Evolutionary conservation across 352 stramenopile species (phyloP).

Genomic region (Globisporangium recalcitrans): DNA sequence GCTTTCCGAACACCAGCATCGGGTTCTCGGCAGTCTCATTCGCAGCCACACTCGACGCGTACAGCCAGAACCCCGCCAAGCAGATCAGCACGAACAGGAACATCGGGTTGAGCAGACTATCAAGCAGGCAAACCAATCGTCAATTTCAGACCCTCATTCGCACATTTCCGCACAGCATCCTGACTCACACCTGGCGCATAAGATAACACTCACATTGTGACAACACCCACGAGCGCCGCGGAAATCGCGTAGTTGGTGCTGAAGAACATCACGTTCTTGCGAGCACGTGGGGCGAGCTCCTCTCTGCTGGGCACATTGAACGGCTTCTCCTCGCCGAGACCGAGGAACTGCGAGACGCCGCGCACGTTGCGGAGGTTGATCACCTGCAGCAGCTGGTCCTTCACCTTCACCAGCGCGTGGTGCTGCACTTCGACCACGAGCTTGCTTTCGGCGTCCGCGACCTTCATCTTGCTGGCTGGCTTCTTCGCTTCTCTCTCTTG

Average conservation of each 20-base stretch:
- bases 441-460: constrained; percentile 45
- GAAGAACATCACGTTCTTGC: constrained; percentile 83
- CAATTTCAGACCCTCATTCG: not conserved
- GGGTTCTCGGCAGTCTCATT: constrained; percentile 69
- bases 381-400: constrained; percentile 60
- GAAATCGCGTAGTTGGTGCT: constrained; percentile 83
- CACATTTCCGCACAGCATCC: not conserved
- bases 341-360: constrained; percentile 78
- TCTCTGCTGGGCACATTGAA: constrained; percentile 76
- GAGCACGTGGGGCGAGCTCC: constrained; percentile 47
- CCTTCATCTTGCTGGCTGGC: constrained; percentile 36
- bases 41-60: constrained; percentile 61
- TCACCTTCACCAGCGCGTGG: constrained; percentile 56
- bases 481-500: not conserved
- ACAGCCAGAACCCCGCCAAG: constrained; percentile 74
- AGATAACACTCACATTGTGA: constrained; percentile 61
- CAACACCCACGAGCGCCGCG: constrained; percentile 62
- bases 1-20: constrained; percentile 67
- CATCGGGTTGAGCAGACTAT: constrained; percentile 77
- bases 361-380: constrained; percentile 74
- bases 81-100: constrained; percentile 87
- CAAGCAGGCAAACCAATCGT: constrained; percentile 3
- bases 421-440: constrained; percentile 65
- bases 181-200: not conserved
- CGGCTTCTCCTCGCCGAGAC: constrained; percentile 79